Percentiles rank a stretch among this genome's conserved stretches.
Evolutionary conservation across 176 grass and related monocot genomes (phyloP).

Genomic region (Zea luxurians): DNA sequence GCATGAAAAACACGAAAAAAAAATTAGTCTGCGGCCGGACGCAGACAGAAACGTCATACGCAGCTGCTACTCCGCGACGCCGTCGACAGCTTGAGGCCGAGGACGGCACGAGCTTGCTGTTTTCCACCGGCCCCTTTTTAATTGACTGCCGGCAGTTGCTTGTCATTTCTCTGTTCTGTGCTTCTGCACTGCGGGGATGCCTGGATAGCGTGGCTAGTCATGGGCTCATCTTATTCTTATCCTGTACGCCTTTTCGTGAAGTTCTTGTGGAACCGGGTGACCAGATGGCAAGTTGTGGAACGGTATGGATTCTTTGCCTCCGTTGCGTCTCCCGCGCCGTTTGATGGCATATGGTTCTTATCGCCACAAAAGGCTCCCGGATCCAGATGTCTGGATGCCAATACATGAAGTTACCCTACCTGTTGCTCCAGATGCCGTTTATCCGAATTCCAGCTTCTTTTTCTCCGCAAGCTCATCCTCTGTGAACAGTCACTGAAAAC

Average conservation of each 20-base stretch:
- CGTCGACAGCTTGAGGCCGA: not conserved
- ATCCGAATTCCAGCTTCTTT: slow-evolving; percentile 30
- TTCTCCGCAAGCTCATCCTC: not conserved
- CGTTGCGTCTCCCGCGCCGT: not conserved
- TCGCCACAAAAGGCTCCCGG: not conserved
- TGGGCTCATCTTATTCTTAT: slow-evolving; percentile 6
- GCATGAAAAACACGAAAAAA: not conserved
- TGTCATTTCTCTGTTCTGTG: slow-evolving; percentile 17
- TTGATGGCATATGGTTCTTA: not conserved
- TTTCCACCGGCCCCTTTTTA: not conserved
- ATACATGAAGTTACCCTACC: not conserved
- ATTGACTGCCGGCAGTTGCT: slow-evolving; percentile 21
- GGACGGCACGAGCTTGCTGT: slow-evolving; percentile 22
- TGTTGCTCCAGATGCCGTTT: not conserved
- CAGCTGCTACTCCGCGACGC: not conserved
- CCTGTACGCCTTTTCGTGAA: not conserved
- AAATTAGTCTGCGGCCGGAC: not conserved
- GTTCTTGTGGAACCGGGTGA: not conserved
- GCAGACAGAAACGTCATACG: slow-evolving; percentile 13
- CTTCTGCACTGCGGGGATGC: not conserved
- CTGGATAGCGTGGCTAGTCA: not conserved
- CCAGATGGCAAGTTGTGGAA: slow-evolving; percentile 31
- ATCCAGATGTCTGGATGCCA: not conserved
- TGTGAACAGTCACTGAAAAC: not conserved
- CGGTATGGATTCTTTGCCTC: not conserved